phyloP scores from a whole-genome alignment of 306 rosid genomes.

The Sesbania bispinosa region DNA sequence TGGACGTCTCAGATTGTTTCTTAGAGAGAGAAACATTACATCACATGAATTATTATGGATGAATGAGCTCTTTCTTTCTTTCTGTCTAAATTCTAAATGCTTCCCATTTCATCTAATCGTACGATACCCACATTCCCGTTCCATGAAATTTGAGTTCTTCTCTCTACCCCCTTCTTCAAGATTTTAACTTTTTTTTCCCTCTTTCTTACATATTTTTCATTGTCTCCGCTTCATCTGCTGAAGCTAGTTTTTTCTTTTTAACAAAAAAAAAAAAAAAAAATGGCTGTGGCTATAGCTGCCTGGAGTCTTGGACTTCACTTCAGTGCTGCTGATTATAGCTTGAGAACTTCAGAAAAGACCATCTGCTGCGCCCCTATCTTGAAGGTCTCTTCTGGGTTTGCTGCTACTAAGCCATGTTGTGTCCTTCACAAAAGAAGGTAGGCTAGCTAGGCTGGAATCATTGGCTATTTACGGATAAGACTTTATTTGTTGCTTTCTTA shows the following conservation, averaged over 20 bases:
- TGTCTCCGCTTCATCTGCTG: neutral
- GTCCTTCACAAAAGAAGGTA: conserved; percentile 48
- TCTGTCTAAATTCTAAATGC: neutral
- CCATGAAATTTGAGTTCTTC: conserved; percentile 26
- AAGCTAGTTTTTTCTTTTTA: neutral
- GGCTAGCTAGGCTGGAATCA: neutral
- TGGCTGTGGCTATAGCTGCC: conserved; percentile 66
- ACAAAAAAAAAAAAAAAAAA: conserved; percentile 14
- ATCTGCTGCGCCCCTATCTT: conserved; percentile 23
- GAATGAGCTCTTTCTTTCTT: no score
- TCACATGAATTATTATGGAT: no score
- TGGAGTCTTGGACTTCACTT: conserved; percentile 45
- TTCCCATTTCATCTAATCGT: neutral
- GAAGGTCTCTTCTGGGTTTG: conserved; percentile 37
- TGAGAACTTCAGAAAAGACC: conserved; percentile 34
- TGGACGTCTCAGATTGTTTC: conserved; percentile 28
- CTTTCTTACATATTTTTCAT: no score
- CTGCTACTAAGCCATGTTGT: conserved; percentile 37
- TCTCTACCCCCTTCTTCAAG: conserved; percentile 24
- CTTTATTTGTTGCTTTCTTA: neutral
- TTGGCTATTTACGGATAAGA: no score
- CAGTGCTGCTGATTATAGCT: conserved; percentile 26
- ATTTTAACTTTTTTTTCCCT: neutral
- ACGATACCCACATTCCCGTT: conserved; percentile 20
- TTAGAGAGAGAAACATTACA: no score